Percentiles rank a stretch among this genome's conserved stretches.
Conservation (phyloP, 1,139 yeast species). For the Geotrichum phurueaensis region DNA sequence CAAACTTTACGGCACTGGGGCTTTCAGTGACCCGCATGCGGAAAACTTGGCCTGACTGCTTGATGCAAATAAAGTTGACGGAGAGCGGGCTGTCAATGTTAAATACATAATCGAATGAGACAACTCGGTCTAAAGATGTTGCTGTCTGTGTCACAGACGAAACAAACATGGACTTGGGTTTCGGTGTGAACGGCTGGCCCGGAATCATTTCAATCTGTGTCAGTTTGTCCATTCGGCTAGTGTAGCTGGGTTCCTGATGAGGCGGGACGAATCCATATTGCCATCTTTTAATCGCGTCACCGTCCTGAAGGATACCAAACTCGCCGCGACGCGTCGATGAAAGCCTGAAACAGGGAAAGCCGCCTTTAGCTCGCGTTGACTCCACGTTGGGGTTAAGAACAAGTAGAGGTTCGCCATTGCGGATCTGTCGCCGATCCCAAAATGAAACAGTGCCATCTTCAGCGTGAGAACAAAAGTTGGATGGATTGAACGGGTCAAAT, state of each 20-base stretch:
- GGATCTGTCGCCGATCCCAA: constrained; percentile 77
- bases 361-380: constrained; percentile 56
- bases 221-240: constrained; percentile 2
- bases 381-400: constrained; percentile 56
- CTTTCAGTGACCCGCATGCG: constrained; percentile 71
- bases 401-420: constrained; percentile 27
- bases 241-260: constrained; percentile 4
- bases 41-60: constrained; percentile 84
- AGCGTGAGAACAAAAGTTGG: constrained; percentile 65
- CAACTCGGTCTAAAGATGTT: constrained; percentile 73
- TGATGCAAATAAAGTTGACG: constrained; percentile 70
- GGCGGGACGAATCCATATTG: constrained; percentile 57
- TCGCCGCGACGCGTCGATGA: constrained; percentile 66
- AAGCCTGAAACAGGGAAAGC: constrained; percentile 63
- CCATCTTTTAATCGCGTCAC: constrained; percentile 78
- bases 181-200: constrained; percentile 6
- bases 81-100: constrained; percentile 41
- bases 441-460: constrained; percentile 82
- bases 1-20: constrained; percentile 58
- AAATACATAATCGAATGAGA: constrained; percentile 77
- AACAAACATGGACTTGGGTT: constrained; percentile 51
- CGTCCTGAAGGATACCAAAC: constrained; percentile 73
- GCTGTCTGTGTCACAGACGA: constrained; percentile 69
- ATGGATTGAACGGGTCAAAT: constrained; percentile 59
- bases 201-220: constrained; percentile 2